Percentiles rank a stretch among this genome's conserved stretches.
These are phyloP conservation scores for Apiospora malaysiana DNA, from an alignment of 2,329 filamentous ascomycete species.

Conservation along the genomic window DNA sequence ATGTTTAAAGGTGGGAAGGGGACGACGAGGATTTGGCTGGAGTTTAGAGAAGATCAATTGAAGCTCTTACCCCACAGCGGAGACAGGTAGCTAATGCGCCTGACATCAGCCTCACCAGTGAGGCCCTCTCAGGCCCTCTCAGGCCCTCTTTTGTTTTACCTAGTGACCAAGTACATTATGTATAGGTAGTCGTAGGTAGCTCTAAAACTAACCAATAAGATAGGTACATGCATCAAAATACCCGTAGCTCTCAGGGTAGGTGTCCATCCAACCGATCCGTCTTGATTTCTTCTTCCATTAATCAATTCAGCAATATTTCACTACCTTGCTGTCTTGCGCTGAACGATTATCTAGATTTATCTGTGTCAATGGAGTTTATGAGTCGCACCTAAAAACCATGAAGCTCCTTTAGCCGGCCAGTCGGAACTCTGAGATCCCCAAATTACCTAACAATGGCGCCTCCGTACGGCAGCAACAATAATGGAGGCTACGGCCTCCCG, in stretches of 20 bases:
- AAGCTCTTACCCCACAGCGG: background rate
- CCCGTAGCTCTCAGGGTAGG: background rate
- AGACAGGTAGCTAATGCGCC: background rate
- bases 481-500: slow-evolving; percentile 20
- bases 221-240: no score
- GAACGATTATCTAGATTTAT: background rate
- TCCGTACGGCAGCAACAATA: background rate
- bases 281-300: background rate
- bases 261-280: background rate
- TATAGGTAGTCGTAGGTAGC: no score
- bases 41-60: background rate
- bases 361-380: background rate
- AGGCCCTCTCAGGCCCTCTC: background rate
- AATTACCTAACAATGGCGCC: slow-evolving; percentile 22
- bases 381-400: background rate
- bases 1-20: no score
- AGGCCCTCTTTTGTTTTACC: no score
- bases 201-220: no score
- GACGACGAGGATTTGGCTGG: background rate
- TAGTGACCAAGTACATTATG: no score
- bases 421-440: slow-evolving; percentile 5
- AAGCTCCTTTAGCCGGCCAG: background rate
- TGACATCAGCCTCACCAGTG: slow-evolving; percentile 1
- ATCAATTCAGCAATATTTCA: background rate
- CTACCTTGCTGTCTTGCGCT: background rate